Evolutionary conservation across 441 rosid genomes (phyloP), one percentile per base, ranked within the genome.

Genomic region (Mallotus japonicus): DNA sequence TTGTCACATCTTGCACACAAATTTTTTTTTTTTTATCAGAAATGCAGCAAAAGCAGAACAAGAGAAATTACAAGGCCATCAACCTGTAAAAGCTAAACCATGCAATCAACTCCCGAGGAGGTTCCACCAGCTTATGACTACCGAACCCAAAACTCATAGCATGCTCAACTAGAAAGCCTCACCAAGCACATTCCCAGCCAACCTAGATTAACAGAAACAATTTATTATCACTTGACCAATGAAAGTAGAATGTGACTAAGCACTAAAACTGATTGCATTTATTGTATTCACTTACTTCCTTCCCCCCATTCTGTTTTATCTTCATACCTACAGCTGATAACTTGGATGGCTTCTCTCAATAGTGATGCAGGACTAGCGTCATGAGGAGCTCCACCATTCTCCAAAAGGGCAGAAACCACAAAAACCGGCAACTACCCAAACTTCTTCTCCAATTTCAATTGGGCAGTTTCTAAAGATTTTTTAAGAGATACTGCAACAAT

Each of bases 281-380:
- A 5, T 11, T 47, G 40, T 22, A 50, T 65, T 72, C n/a, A 66
- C 83, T 60, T 80, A 90, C 98, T 85, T 96, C 99, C 80, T 94
- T 94, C 11, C 98, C n/a, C 99, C 99, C 99, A 96, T 71, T 94
- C 99, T 3, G 98, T 85, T 82, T 93, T 93, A 78, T 92, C 99
- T 87, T 96, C 99, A 59, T 96, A 96, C 15, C 99, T 94, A 58
- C 99, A 96, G 77, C 98, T 90, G 68, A 96, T 94, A 62, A 96
- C 99, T 67, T 94, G 99, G 70, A 96, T 91, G 66, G 99, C 98
- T 89, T 96, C 99, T 80, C 86, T 90, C 85, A 96, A 81, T 19
- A 94, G 92, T 49, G 97, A 81, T 59, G 99, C 95, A 2, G 98
- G 83, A 59, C 88, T 88, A 56, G 96, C 93, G 67, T 87, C 88